Conservation (phyloP, 345 rosid genomes). For the Syzygium grande region DNA sequence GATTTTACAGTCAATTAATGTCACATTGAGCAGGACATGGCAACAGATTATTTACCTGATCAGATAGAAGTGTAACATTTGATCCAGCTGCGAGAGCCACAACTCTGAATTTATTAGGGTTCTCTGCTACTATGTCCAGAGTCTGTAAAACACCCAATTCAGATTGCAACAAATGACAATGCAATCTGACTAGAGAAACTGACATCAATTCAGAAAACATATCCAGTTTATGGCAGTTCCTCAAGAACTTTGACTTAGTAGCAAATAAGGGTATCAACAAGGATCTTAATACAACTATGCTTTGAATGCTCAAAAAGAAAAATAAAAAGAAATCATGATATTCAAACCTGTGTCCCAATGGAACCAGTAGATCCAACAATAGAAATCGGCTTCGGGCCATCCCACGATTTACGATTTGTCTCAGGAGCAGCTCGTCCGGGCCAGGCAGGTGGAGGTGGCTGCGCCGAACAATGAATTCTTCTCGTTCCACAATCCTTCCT, state of each 20-base stretch:
- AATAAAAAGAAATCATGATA: neutral
- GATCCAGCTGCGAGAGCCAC: constrained; percentile 98
- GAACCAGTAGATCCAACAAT: constrained; percentile 96
- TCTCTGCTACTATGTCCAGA: constrained; percentile 81
- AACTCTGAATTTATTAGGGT: constrained; percentile 80
- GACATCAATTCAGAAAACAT: neutral
- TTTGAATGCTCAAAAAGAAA: neutral
- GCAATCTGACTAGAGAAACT: neutral
- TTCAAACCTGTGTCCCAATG: constrained; percentile 87
- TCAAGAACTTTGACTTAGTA: neutral
- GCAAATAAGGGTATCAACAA: neutral
- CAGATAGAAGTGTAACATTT: constrained; percentile 85
- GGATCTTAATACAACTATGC: neutral
- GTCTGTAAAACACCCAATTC: constrained; percentile 43
- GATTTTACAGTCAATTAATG: neutral
- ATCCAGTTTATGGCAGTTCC: neutral
- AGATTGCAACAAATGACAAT: neutral
- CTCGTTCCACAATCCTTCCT: constrained; percentile 37
- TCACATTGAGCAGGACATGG: neutral
- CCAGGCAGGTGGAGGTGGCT: constrained; percentile 85
- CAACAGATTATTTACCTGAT: constrained; percentile 48
- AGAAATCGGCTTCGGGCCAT: constrained; percentile 90
- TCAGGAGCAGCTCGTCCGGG: constrained; percentile 83
- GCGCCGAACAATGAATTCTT: constrained; percentile 56
- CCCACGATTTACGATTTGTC: constrained; percentile 58